Base-by-base conservation (phyloP, 352 stramenopile genomes). In the Phytophthora fragariaefolia region DNA sequence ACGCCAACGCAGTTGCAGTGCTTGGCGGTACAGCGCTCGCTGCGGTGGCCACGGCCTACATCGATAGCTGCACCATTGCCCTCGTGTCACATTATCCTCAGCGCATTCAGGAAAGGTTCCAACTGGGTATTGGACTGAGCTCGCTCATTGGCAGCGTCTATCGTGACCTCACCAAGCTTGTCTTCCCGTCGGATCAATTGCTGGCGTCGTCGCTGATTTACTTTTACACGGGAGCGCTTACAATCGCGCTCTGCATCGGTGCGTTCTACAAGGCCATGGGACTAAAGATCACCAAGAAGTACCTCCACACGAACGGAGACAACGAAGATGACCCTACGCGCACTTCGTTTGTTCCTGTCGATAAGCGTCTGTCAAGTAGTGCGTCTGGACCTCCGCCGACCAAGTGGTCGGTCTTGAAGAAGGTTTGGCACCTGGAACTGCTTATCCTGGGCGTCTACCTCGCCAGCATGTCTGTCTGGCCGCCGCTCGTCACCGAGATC, bases 111-210 rank as follows among this genome's bases (percentile, higher is more conserved):
- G 84, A 92, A 53, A 87, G 79, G 34, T 90, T 95, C 67, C 86
- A 95, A 43, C 65, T 93, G 18, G 86, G 86, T 43, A 85, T 95
- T 15, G 86, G 84, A 1, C 52, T 95, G 20, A 92, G 82, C 53
- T 85, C 84, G 30, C 71, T 95, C 26, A 92, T 95, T 48, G 84
- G 86, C 10, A 91, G 82, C 61, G 61, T 95, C 58, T 95, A 95
- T 65, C 82, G 86, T 32, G 84, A 93, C 58, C 8, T 92, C 22
- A 95, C 86, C 71, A 93, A 95, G 69, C 61, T 91, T 32, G 66
- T 89, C 22, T 95, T 95, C 64, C 82, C 86, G 1, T 51, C 70
- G 5, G 68, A 90, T 45, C 43, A 85, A 48, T 63, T 93, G 28
- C 62, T 95, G 42, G 52, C 73, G 7, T 92, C 81, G 38, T 90